Percentiles rank a stretch among this genome's conserved stretches.
Conservation (phyloP, 495 filamentous ascomycete species). For the Cercophora samala region DNA sequence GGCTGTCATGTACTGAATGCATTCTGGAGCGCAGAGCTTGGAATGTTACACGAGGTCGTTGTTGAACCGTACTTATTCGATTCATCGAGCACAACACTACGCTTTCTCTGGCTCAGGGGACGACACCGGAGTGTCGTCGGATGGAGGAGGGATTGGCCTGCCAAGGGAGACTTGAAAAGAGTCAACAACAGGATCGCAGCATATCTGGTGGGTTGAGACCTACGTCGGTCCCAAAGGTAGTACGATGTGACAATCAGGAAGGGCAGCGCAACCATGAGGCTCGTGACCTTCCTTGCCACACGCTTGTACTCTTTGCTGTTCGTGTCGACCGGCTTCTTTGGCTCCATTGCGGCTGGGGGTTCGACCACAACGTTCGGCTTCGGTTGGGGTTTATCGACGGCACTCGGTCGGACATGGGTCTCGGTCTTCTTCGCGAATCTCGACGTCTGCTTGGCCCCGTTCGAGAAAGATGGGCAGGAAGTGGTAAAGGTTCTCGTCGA, state of each 20-base stretch:
- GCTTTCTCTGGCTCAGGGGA: background rate
- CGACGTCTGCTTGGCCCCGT: background rate
- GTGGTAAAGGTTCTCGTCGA: background rate
- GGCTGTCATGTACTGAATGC: no score
- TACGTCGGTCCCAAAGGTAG: slow-evolving; percentile 41
- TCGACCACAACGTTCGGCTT: background rate
- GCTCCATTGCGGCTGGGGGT: background rate
- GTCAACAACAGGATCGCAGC: slow-evolving; percentile 5
- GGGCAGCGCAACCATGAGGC: slow-evolving; percentile 44
- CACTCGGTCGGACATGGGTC: background rate
- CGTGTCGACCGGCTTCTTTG: slow-evolving; percentile 27
- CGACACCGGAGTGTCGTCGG: background rate
- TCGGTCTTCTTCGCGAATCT: background rate
- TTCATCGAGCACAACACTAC: background rate
- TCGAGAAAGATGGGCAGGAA: background rate
- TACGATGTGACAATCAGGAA: slow-evolving; percentile 47
- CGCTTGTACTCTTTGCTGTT: slow-evolving; percentile 41
- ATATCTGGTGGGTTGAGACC: slow-evolving; percentile 18
- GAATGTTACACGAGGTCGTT: no score
- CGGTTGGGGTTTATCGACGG: background rate
- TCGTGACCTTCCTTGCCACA: slow-evolving; percentile 37
- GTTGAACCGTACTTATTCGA: background rate
- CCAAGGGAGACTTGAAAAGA: slow-evolving; percentile 26
- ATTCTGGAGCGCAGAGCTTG: no score
- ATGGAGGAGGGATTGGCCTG: slow-evolving; percentile 4